Evolutionary conservation across 805 yeast genomes (phyloP).

Genomic region (Yarrowia osloensis): DNA sequence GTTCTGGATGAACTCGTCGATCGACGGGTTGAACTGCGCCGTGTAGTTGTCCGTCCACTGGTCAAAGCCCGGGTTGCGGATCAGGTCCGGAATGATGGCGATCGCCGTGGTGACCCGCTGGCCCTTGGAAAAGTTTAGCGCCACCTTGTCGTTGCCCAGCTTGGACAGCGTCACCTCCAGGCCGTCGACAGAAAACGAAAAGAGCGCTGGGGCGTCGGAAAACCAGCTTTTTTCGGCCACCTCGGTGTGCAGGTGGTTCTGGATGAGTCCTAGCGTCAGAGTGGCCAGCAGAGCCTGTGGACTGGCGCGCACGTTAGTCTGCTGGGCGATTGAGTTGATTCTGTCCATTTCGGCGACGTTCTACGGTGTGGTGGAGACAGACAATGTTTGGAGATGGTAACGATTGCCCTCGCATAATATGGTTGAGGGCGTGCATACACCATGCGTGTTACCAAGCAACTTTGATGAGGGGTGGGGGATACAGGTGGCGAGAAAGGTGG

Average conservation of each 20-base stretch:
- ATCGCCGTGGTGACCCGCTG: conserved; percentile 27
- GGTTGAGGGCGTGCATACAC: conserved; percentile 39
- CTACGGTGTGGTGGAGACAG: neutral
- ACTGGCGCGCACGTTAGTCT: neutral
- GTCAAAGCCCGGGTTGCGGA: conserved; percentile 5
- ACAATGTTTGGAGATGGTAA: neutral
- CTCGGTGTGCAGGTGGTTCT: conserved; percentile 1
- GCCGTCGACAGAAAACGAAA: conserved; percentile 9
- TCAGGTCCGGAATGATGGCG: conserved; percentile 16
- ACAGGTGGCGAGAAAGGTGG: neutral
- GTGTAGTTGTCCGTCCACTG: conserved; percentile 10
- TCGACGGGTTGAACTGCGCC: conserved; percentile 5
- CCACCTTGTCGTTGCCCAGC: conserved; percentile 26
- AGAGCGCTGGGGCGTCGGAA: conserved; percentile 14
- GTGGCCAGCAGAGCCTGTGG: conserved; percentile 22
- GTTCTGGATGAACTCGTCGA: conserved; percentile 28
- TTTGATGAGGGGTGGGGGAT: neutral
- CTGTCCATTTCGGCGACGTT: neutral
- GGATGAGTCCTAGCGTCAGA: conserved; percentile 20
- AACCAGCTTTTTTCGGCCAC: conserved; percentile 13
- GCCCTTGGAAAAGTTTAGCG: conserved; percentile 22
- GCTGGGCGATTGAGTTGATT: conserved; percentile 18
- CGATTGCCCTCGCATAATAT: conserved; percentile 9
- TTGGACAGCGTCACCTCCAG: conserved; percentile 18
- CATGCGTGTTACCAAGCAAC: conserved; percentile 34